These are phyloP conservation scores for Rutstroemia sp. DNA, from an alignment of 2,329 filamentous ascomycete genomes.

Conservation along the genomic window DNA sequence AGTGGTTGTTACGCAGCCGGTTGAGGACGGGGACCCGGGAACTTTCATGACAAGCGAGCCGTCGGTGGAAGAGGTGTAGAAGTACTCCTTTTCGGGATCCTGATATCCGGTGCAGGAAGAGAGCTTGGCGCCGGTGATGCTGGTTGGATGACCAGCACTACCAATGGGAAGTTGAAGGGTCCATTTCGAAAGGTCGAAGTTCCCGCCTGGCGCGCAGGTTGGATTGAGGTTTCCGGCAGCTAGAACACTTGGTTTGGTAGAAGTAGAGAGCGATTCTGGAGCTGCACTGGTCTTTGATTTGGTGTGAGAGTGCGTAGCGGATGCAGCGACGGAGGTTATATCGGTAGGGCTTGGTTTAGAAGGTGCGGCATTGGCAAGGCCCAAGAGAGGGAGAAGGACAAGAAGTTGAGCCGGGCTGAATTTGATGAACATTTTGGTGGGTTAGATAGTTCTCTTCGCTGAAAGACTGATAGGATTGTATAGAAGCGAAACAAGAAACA, in stretches of 20 bases:
- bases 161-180: conserved; percentile 35
- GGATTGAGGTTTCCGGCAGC: conserved; percentile 5
- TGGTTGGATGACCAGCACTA: conserved; percentile 23
- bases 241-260: not conserved
- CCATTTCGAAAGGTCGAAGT: conserved; percentile 31
- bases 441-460: not conserved
- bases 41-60: conserved; percentile 35
- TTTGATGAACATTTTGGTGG: conserved; percentile 1
- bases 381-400: conserved; percentile 1
- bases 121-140: conserved; percentile 28
- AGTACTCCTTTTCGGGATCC: conserved; percentile 25
- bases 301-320: not conserved
- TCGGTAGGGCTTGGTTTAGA: not conserved
- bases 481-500: not conserved
- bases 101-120: conserved; percentile 33
- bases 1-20: conserved; percentile 33
- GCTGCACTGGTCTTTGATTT: not conserved
- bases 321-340: not conserved
- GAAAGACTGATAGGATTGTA: not conserved
- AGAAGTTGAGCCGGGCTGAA: conserved; percentile 1
- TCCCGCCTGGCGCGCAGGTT: conserved; percentile 25
- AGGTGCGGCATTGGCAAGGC: conserved; percentile 1
- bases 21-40: conserved; percentile 28
- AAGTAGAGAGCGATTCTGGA: not conserved
- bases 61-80: conserved; percentile 30